A percentile compares a stretch with the other conserved stretches of the same genome.
phyloP scores from a whole-genome alignment of 257 asterid species.

The Gynochthodes officinalis region DNA sequence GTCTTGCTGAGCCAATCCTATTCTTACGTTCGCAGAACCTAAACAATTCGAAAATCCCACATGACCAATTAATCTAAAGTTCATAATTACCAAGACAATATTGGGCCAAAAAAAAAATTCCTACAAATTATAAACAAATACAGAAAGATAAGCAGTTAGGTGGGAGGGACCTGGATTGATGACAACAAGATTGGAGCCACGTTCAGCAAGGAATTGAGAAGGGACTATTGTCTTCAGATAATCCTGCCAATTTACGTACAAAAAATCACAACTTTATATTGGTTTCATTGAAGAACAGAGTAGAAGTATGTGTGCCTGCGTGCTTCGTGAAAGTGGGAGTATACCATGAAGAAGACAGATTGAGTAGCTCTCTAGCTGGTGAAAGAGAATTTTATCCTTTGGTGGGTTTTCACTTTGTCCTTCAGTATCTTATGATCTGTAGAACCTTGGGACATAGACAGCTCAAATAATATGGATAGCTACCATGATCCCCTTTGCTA shows the following conservation, averaged over 20 bases:
- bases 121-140: not conserved
- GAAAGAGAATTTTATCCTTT: not conserved
- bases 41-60: conserved; percentile 7
- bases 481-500: too few species aligned
- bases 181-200: conserved; percentile 94
- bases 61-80: not conserved
- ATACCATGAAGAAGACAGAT: conserved; percentile 32
- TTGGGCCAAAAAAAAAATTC: not conserved
- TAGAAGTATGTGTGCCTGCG: conserved; percentile 11
- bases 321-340: conserved; percentile 1
- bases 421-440: not conserved
- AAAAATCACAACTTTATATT: conserved; percentile 1
- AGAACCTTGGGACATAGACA: too few species aligned
- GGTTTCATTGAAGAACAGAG: conserved; percentile 5
- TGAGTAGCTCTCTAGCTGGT: not conserved
- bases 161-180: conserved; percentile 73
- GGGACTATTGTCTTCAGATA: conserved; percentile 78
- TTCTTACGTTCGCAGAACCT: conserved; percentile 78
- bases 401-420: not conserved
- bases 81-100: too few species aligned
- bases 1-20: conserved; percentile 87
- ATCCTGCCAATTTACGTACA: conserved; percentile 45
- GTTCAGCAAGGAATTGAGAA: conserved; percentile 81
- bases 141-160: conserved; percentile 10
- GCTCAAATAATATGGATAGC: too few species aligned